Base-by-base conservation (phyloP, 2,329 filamentous ascomycete genomes). In the Scleromitrula shiraiana region DNA sequence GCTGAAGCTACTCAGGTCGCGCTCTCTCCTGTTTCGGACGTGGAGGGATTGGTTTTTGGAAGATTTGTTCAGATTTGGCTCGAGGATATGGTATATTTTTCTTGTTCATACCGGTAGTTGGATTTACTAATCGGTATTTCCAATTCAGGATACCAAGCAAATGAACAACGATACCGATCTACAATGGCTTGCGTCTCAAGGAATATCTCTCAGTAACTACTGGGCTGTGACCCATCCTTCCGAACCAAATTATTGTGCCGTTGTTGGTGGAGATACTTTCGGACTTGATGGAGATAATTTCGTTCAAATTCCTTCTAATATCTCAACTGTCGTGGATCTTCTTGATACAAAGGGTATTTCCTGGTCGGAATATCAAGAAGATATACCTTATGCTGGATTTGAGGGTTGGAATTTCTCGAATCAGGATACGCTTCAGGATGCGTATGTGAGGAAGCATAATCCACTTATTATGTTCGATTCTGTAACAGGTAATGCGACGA, bases 401-500 rank as follows among this genome's bases (percentile, higher is more conserved):
- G 63, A 72, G 50, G 71, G 69, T 19, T 52, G 43, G 43, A 66
- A 72, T 35, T 78, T 68, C 56, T 70, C 71, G 17, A 79, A 80
- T 54, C 73, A 73, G 49, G 59, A 73, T 53, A 78, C 71, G 1
- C 69, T 70, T 4, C 70, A 72, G 22, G 77, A 82, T 52, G 73
- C 75, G 63, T 83, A 84, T 58, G 79, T 83, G 26, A 73, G 80
- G 48, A 83, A 83, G 65, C 80, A 83, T 64, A 81, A 83, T 23
- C 37, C 62, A 61, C 40, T 67, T 1, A 66, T 80, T 42, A 65
- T 78, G 50, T 79, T 71, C 60, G 68, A 78, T 50, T 73, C 72
- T 7, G 66, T 76, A 41, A 73, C 76, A 50, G 66, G 70, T 30
- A 71, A 72, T 50, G 62, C 64, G 9, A 63, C 64, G 2, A 49